Evolutionary conservation across 1,139 yeast genomes (phyloP), one percentile per base, ranked within the genome.

Genomic region (Spencermartinsiella ligniputridi): DNA sequence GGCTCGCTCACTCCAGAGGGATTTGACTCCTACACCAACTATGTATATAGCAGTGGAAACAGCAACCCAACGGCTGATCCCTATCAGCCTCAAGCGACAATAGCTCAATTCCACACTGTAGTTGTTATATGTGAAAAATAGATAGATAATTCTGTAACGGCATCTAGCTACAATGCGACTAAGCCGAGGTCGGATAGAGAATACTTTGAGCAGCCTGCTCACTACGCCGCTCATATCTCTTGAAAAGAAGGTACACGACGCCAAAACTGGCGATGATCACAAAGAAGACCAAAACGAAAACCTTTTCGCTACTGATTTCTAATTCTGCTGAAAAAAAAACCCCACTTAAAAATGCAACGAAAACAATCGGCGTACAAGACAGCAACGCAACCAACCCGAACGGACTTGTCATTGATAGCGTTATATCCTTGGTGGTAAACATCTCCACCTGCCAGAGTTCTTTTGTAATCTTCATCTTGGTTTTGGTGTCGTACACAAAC

Each of bases 401-500:
- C 25, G 25, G 25, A 6, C 25, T 8, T 22, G 25, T 22, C 11
- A 22, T 6, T 22, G 25, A 22, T 22, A 30, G n/a, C n/a, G 16
- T 30, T n/a, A 30, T 30, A 30, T n/a, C 34, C 9, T 15, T 30
- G 34, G 17, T n/a, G 13, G 17, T 30, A 13, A 6, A 30, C 34
- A n/a, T 30, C 34, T 30, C 34, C 34, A 30, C 18, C 18, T 32
- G 17, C 35, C 35, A 32, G 17, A 32, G 35, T 18, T 32, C 35
- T 32, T 32, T 32, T 3, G 35, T 32, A 18, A 32, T 12, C 15
- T 32, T 32, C 35, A 32, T 32, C 5, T 32, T 32, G 17, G 35
- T 32, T n/a, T 32, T 32, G n/a, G 35, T 32, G 18, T 32, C 35
- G 35, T 32, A 32, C 17, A 32, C 35, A 32, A 15, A 32, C 17